Evolutionary conservation across 2,329 filamentous ascomycete species (phyloP).

Genomic region (Drechmeria coniospora): DNA sequence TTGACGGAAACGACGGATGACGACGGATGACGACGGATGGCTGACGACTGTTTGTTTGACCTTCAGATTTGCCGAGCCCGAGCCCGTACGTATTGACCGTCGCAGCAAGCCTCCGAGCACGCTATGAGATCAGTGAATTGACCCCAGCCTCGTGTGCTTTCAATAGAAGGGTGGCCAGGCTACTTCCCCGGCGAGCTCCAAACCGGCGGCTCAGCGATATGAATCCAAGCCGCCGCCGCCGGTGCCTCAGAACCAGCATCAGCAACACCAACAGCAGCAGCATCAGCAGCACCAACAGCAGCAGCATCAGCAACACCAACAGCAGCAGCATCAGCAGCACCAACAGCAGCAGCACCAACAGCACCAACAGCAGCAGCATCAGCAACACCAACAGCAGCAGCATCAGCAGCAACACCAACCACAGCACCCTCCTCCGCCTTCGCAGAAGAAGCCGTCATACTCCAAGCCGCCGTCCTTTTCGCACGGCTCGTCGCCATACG

Average conservation of each 20-base stretch:
- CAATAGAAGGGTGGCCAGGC: conserved; percentile 21
- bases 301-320: neutral
- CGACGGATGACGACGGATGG: too few species aligned
- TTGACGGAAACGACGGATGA: too few species aligned
- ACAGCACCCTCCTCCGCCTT: conserved; percentile 48
- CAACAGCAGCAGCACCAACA: conserved; percentile 1
- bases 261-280: neutral
- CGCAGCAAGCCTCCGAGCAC: too few species aligned
- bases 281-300: neutral
- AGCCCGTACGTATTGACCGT: conserved; percentile 34
- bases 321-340: conserved; percentile 1
- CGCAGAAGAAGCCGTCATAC: conserved; percentile 31
- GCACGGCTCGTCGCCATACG: too few species aligned
- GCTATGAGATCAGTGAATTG: neutral
- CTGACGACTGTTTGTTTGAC: conserved; percentile 9
- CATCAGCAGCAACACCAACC: conserved; percentile 36
- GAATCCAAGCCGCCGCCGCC: conserved; percentile 30
- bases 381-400: conserved; percentile 1
- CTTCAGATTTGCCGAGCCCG: conserved; percentile 57
- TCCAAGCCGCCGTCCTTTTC: too few species aligned
- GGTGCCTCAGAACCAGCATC: conserved; percentile 8
- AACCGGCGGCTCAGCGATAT: conserved; percentile 21
- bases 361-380: conserved; percentile 1
- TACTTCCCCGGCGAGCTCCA: conserved; percentile 5
- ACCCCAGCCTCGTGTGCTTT: neutral